These are phyloP conservation scores for Aspergillus saccharolyticus DNA, from an alignment of 495 filamentous ascomycete genomes.

Conservation along the genomic window DNA sequence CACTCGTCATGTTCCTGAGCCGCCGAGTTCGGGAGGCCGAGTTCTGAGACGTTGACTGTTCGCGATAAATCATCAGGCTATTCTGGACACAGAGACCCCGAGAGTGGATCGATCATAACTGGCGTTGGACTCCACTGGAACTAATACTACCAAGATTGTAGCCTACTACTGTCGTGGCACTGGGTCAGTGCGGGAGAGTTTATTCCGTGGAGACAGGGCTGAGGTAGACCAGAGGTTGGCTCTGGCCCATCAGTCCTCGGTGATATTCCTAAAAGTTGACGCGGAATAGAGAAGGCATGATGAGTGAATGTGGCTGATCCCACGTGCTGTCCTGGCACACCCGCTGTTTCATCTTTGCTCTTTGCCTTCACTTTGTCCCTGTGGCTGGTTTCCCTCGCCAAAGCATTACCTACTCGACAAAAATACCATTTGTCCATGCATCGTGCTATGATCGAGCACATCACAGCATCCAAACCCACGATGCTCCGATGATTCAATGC, in stretches of 20 bases:
- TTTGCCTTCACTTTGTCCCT: background rate
- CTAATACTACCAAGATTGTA: background rate
- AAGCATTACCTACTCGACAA: background rate
- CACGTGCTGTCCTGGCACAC: background rate
- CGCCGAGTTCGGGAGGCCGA: background rate
- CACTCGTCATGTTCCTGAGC: background rate
- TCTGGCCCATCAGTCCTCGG: background rate
- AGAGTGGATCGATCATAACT: background rate
- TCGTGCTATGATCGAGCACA: no score
- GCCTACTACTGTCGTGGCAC: background rate
- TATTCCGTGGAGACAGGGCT: background rate
- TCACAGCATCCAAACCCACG: no score
- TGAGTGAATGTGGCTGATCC: background rate
- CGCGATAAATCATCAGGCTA: conserved; percentile 2
- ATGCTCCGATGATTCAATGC: no score
- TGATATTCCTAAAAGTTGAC: background rate
- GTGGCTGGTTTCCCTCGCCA: background rate
- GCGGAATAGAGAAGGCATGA: background rate
- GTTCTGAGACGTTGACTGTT: conserved; percentile 3
- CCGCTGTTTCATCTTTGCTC: background rate
- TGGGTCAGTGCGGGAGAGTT: background rate
- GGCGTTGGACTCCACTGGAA: background rate
- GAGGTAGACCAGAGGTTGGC: background rate
- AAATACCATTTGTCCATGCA: no score
- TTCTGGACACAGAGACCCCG: background rate